Evolutionary conservation across 345 rosid species (phyloP).

Genomic region (Microthlaspi erraticum): DNA sequence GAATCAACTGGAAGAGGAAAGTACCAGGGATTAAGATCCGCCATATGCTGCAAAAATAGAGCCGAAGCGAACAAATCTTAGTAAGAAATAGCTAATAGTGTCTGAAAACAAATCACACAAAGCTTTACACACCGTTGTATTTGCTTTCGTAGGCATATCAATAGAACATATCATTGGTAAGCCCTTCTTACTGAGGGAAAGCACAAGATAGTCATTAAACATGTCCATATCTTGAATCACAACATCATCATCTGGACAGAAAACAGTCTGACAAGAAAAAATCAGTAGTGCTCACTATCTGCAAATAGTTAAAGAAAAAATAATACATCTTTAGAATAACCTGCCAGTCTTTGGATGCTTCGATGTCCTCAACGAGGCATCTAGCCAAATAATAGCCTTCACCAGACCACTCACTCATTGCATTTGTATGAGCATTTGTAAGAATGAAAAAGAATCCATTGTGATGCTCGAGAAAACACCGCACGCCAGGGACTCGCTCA

Average conservation of each 20-base stretch:
- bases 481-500: slow-evolving; percentile 66
- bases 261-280: slow-evolving; percentile 54
- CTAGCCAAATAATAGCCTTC: slow-evolving; percentile 68
- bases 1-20: slow-evolving; percentile 74
- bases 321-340: slow-evolving; percentile 30
- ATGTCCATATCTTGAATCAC: slow-evolving; percentile 86
- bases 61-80: background rate
- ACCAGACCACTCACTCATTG: slow-evolving; percentile 42
- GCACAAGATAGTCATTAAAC: slow-evolving; percentile 73
- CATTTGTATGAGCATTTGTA: slow-evolving; percentile 67
- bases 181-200: slow-evolving; percentile 61
- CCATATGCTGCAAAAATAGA: slow-evolving; percentile 35
- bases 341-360: slow-evolving; percentile 58
- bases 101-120: slow-evolving; percentile 10
- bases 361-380: slow-evolving; percentile 57
- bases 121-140: slow-evolving; percentile 51
- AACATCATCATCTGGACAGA: slow-evolving; percentile 65
- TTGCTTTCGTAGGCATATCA: slow-evolving; percentile 59
- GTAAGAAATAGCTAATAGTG: slow-evolving; percentile 12
- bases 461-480: slow-evolving; percentile 83
- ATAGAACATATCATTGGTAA: slow-evolving; percentile 72
- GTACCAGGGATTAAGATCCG: slow-evolving; percentile 77
- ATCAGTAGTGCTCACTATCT: slow-evolving; percentile 10
- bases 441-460: slow-evolving; percentile 70
- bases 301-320: slow-evolving; percentile 2